These are phyloP conservation scores for Hypomontagnella submonticulosa DNA, from an alignment of 495 filamentous ascomycete genomes.

Conservation along the genomic window DNA sequence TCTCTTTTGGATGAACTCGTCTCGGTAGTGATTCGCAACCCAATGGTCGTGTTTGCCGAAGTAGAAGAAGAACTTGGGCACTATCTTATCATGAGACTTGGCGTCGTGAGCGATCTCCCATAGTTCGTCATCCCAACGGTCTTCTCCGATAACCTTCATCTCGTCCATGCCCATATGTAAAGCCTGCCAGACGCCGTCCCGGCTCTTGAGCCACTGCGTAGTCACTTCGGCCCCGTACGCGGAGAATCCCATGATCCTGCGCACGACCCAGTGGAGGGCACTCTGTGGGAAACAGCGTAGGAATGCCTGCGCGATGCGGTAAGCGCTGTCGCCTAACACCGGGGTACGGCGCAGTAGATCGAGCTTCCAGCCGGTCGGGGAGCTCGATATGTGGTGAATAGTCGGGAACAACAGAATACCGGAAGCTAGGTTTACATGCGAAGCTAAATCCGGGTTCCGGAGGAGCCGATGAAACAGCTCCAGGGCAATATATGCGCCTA, in stretches of 20 bases:
- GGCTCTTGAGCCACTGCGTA: conserved; percentile 68
- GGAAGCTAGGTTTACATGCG: conserved; percentile 50
- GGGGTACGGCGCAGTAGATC: conserved; percentile 64
- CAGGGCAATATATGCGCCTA: conserved; percentile 81
- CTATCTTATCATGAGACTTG: conserved; percentile 38
- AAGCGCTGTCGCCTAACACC: conserved; percentile 63
- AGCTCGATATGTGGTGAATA: conserved; percentile 76
- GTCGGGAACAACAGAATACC: conserved; percentile 82
- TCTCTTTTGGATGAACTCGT: conserved; percentile 72
- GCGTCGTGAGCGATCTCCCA: conserved; percentile 73
- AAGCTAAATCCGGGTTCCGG: conserved; percentile 30
- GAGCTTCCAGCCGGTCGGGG: conserved; percentile 69
- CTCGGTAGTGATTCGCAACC: conserved; percentile 80
- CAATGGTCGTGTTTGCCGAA: conserved; percentile 83
- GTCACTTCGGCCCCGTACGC: conserved; percentile 69
- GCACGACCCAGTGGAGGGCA: conserved; percentile 57
- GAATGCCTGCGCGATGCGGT: conserved; percentile 60
- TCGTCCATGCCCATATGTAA: conserved; percentile 73
- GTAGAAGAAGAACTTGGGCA: conserved; percentile 77
- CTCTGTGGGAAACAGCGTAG: conserved; percentile 59
- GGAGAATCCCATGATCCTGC: conserved; percentile 64
- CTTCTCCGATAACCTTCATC: conserved; percentile 77
- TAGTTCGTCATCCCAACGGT: conserved; percentile 81
- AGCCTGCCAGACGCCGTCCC: conserved; percentile 74
- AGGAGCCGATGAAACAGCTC: conserved; percentile 71